These are phyloP conservation scores for Tolypocladium guangdongense DNA, from an alignment of 2,329 filamentous ascomycete species.

Conservation along the genomic window DNA sequence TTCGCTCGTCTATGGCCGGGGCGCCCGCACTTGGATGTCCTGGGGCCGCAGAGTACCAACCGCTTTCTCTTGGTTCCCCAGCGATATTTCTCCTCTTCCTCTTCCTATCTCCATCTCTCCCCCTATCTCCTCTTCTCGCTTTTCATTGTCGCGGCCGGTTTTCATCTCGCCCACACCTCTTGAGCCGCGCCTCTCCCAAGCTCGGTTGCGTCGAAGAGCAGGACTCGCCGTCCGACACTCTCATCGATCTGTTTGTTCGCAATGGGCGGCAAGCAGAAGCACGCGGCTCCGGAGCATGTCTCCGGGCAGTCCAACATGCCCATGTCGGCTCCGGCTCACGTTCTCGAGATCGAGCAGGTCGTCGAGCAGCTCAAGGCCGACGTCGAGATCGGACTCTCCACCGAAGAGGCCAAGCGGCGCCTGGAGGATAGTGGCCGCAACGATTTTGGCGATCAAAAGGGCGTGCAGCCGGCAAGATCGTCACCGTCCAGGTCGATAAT, in stretches of 20 bases:
- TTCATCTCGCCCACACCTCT: neutral
- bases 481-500: slow-evolving; percentile 56
- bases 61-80: neutral
- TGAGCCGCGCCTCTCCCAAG: neutral
- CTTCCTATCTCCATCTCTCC: too few relatives aligned
- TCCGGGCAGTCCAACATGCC: slow-evolving; percentile 35
- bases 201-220: neutral
- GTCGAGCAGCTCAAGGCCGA: slow-evolving; percentile 44
- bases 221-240: too few relatives aligned
- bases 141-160: neutral
- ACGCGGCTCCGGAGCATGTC: slow-evolving; percentile 13
- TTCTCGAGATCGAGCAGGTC: slow-evolving; percentile 41
- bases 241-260: neutral
- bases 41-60: neutral
- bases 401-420: slow-evolving; percentile 40
- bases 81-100: neutral
- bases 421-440: slow-evolving; percentile 49
- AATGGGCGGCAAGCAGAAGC: slow-evolving; percentile 15
- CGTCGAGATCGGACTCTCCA: slow-evolving; percentile 44
- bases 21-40: neutral
- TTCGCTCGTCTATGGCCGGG: neutral
- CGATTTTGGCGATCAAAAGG: slow-evolving; percentile 48
- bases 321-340: slow-evolving; percentile 52
- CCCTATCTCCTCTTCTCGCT: neutral
- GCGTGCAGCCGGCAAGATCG: slow-evolving; percentile 51